Percentiles rank a stretch among this genome's conserved stretches.
These are phyloP conservation scores for Magnusiomyces starmeri DNA, from an alignment of 1,139 yeast species.

Conservation along the genomic window DNA sequence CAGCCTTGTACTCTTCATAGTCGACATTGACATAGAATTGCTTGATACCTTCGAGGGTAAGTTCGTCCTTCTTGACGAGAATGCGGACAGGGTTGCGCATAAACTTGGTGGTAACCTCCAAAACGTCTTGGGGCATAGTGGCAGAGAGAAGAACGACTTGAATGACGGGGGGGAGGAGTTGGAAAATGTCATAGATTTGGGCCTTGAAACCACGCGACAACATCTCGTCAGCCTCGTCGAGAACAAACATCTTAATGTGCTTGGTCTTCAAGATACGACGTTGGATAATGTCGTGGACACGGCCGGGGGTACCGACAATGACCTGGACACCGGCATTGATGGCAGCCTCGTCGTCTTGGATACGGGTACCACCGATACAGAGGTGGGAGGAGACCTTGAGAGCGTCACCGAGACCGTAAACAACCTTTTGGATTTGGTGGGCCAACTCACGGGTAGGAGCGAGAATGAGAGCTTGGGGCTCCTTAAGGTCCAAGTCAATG, in stretches of 20 bases:
- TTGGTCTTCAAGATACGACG: conserved; percentile 63
- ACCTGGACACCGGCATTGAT: conserved; percentile 76
- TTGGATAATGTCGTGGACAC: conserved; percentile 82
- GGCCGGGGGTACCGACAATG: conserved; percentile 96
- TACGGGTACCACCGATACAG: conserved; percentile 86
- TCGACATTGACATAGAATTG: conserved; percentile 84
- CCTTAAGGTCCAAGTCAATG: conserved; percentile 58
- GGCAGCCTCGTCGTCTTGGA: conserved; percentile 71
- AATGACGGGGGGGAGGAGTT: conserved; percentile 66
- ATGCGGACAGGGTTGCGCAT: conserved; percentile 88
- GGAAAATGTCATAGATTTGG: conserved; percentile 84
- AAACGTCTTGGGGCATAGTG: conserved; percentile 77
- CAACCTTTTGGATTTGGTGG: conserved; percentile 77
- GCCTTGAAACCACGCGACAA: conserved; percentile 87
- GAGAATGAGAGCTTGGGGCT: conserved; percentile 70
- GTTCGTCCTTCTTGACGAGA: conserved; percentile 81
- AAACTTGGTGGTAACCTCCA: conserved; percentile 79
- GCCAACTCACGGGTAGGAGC: conserved; percentile 98
- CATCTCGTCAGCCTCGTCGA: conserved; percentile 94
- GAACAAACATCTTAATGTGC: conserved; percentile 68
- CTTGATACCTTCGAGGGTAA: conserved; percentile 81
- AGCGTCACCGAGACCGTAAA: conserved; percentile 76
- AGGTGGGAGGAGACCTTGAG: conserved; percentile 80
- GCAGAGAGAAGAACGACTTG: conserved; percentile 96
- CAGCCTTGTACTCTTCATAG: conserved; percentile 93